These are phyloP conservation scores for Chaetoceros muelleri DNA, from an alignment of 108 stramenopile species.

Conservation along the genomic window DNA sequence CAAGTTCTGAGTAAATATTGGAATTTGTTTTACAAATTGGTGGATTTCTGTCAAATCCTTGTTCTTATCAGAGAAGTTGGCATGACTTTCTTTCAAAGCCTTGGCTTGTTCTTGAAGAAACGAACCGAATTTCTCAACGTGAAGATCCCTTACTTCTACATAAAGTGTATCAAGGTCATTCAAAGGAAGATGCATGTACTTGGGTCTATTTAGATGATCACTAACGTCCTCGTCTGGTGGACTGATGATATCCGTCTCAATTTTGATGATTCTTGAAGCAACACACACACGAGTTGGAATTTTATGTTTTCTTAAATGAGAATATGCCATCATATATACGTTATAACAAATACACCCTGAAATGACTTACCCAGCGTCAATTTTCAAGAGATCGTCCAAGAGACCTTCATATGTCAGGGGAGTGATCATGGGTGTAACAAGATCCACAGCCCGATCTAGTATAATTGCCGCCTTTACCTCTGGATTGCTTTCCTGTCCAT, in stretches of 20 bases:
- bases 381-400: slow-evolving; percentile 86
- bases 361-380: slow-evolving; percentile 45
- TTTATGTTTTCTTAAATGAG: background rate
- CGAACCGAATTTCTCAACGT: slow-evolving; percentile 89
- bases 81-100: slow-evolving; percentile 80
- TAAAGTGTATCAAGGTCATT: slow-evolving; percentile 88
- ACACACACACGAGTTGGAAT: slow-evolving; percentile 3
- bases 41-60: slow-evolving; percentile 92
- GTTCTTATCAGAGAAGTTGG: slow-evolving; percentile 82
- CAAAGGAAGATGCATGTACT: slow-evolving; percentile 30
- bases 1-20: slow-evolving; percentile 54
- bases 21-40: slow-evolving; percentile 96
- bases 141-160: slow-evolving; percentile 86
- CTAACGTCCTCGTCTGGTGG: slow-evolving; percentile 33
- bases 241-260: slow-evolving; percentile 43
- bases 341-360: background rate
- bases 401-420: slow-evolving; percentile 96
- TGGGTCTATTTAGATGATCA: slow-evolving; percentile 2
- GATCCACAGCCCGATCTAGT: slow-evolving; percentile 85
- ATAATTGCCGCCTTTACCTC: slow-evolving; percentile 73
- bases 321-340: background rate
- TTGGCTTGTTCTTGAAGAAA: slow-evolving; percentile 92
- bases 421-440: slow-evolving; percentile 88
- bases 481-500: background rate
- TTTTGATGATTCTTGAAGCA: slow-evolving; percentile 10